A percentile compares a stretch with the other conserved stretches of the same genome.
These are phyloP conservation scores for Mycosphaerella arachidis DNA, from an alignment of 2,329 filamentous ascomycete genomes.

Conservation along the genomic window DNA sequence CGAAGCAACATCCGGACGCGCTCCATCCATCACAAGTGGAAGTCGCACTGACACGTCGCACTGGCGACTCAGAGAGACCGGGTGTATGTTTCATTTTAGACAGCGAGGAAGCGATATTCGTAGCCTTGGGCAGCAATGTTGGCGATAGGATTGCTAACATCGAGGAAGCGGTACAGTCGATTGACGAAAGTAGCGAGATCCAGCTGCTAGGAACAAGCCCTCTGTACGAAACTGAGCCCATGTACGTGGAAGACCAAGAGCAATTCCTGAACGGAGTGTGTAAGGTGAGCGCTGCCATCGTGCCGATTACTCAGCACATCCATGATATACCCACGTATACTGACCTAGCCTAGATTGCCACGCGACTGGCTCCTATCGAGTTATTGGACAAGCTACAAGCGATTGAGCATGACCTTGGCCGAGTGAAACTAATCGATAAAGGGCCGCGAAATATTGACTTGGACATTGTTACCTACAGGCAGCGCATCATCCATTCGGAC, in stretches of 20 bases:
- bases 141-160: slow-evolving; percentile 82
- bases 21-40: no score
- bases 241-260: slow-evolving; percentile 90
- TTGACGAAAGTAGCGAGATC: slow-evolving; percentile 65
- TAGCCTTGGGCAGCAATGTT: slow-evolving; percentile 89
- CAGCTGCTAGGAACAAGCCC: slow-evolving; percentile 74
- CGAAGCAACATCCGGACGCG: no score
- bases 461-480: slow-evolving; percentile 80
- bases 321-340: neutral
- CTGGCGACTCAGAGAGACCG: no score
- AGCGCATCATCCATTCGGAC: slow-evolving; percentile 60
- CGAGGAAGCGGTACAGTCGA: slow-evolving; percentile 72
- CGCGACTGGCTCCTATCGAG: slow-evolving; percentile 66
- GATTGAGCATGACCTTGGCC: slow-evolving; percentile 75
- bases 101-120: slow-evolving; percentile 48
- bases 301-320: no score
- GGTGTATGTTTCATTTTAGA: no score
- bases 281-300: slow-evolving; percentile 59
- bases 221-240: slow-evolving; percentile 90
- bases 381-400: slow-evolving; percentile 76
- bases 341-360: slow-evolving; percentile 62
- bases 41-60: no score
- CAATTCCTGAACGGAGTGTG: slow-evolving; percentile 89
- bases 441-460: slow-evolving; percentile 92
- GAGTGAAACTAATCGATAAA: slow-evolving; percentile 83